Conservation (phyloP, 2,329 filamentous ascomycete species). For the Zasmidium cellare region DNA sequence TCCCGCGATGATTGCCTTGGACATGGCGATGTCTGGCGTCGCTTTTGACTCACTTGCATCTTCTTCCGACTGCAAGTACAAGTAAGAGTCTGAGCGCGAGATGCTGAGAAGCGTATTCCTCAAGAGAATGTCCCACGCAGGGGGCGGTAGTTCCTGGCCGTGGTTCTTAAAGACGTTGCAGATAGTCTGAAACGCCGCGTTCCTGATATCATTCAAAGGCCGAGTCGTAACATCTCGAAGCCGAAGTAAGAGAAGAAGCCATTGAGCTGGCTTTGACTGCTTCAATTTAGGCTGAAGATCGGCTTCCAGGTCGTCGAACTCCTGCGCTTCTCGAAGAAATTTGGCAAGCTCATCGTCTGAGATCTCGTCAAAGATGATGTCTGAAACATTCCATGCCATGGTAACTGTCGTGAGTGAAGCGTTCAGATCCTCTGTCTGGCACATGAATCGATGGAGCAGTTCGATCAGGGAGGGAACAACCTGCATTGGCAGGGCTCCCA, state of each 20-base stretch:
- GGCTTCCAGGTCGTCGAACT: constrained; percentile 25
- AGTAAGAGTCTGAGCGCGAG: constrained; percentile 48
- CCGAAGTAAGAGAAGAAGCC: constrained; percentile 73
- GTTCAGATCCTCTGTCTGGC: constrained; percentile 88
- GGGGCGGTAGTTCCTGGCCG: constrained; percentile 72
- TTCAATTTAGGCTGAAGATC: constrained; percentile 16
- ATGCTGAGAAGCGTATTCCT: constrained; percentile 79
- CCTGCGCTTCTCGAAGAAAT: constrained; percentile 20
- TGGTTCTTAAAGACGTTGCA: constrained; percentile 91
- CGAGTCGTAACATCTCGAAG: constrained; percentile 72
- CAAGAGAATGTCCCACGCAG: constrained; percentile 82
- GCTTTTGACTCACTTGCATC: background rate
- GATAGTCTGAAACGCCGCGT: constrained; percentile 87
- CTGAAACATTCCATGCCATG: constrained; percentile 93
- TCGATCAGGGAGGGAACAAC: constrained; percentile 78
- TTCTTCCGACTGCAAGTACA: constrained; percentile 16
- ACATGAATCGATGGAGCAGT: constrained; percentile 84
- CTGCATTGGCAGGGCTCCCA: constrained; percentile 69
- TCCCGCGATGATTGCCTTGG: constrained; percentile 71
- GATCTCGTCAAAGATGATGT: constrained; percentile 66
- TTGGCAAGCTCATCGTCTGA: constrained; percentile 39
- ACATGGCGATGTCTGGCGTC: constrained; percentile 55
- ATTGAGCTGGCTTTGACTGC: constrained; percentile 57
- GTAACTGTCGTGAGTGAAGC: constrained; percentile 95
- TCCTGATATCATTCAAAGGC: constrained; percentile 72